Percentiles rank a stretch among this genome's conserved stretches.
Evolutionary conservation across 1,284 basidiomycete species (phyloP).

Genomic region (Trametes sp.): DNA sequence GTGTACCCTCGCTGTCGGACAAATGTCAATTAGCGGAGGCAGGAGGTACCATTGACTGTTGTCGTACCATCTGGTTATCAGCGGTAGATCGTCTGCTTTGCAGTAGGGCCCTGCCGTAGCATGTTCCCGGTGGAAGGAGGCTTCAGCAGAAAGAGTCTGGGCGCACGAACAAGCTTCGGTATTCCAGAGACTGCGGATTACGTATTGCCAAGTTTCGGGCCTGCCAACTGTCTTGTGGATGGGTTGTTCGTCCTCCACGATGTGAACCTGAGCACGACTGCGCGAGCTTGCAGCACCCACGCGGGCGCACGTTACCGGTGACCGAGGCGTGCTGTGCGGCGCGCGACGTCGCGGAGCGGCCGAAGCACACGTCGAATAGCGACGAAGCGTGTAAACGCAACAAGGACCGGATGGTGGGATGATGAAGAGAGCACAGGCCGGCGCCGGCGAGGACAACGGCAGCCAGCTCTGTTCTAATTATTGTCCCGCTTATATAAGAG

Average conservation of each 20-base stretch:
- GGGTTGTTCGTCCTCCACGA: too few relatives aligned
- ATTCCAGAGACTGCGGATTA: neutral
- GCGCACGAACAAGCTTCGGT: neutral
- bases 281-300: neutral
- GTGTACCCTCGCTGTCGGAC: too few relatives aligned
- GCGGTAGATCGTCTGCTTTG: too few relatives aligned
- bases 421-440: neutral
- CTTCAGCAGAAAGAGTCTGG: too few relatives aligned
- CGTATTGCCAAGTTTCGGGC: neutral
- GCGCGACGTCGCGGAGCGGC: neutral
- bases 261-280: neutral
- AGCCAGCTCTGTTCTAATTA: slow-evolving; percentile 7
- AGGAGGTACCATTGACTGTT: too few relatives aligned
- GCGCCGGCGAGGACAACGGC: neutral
- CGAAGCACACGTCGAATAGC: neutral
- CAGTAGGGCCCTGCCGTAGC: too few relatives aligned
- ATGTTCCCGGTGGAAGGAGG: too few relatives aligned
- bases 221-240: too few relatives aligned
- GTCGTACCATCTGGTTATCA: too few relatives aligned
- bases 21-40: neutral
- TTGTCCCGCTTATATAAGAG: slow-evolving; percentile 22
- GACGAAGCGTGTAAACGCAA: neutral
- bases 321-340: neutral
- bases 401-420: neutral
- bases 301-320: too few relatives aligned